phyloP scores from a whole-genome alignment of 2,329 filamentous ascomycete genomes.

The Colletotrichum tofieldiae region DNA sequence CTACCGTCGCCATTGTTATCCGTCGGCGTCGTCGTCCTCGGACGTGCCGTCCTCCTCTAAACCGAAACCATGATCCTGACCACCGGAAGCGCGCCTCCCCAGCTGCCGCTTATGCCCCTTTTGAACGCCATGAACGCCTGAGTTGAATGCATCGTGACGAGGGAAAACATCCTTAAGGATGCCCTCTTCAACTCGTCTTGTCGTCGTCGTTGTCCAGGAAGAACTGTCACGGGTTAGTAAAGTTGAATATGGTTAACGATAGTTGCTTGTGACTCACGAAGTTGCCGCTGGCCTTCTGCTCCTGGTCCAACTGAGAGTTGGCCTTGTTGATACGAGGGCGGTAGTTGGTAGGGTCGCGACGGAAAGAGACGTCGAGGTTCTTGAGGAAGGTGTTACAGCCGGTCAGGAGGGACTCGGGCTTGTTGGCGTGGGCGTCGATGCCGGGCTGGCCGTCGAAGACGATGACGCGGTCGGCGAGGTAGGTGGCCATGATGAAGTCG shows the following conservation, averaged over 20 bases:
- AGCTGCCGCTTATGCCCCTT: conserved; percentile 54
- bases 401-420: conserved; percentile 91
- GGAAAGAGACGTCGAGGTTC: conserved; percentile 98
- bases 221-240: conserved; percentile 72
- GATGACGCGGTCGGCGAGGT: conserved; percentile 91
- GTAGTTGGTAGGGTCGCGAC: conserved; percentile 95
- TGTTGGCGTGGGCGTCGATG: conserved; percentile 88
- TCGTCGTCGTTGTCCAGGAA: conserved; percentile 91
- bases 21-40: conserved; percentile 74
- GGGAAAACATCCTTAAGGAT: conserved; percentile 52
- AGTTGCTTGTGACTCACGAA: conserved; percentile 75
- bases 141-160: conserved; percentile 57
- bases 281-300: conserved; percentile 95
- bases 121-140: conserved; percentile 69
- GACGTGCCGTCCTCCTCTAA: conserved; percentile 66
- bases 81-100: conserved; percentile 49
- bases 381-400: conserved; percentile 98
- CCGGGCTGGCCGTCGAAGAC: conserved; percentile 97
- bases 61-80: conserved; percentile 52
- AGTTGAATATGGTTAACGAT: conserved; percentile 21
- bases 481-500: conserved; percentile 97
- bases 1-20: conserved; percentile 71
- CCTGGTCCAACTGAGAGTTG: conserved; percentile 95
- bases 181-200: conserved; percentile 73
- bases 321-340: conserved; percentile 98